Conservation (phyloP, 2,329 filamentous ascomycete species). For the Aspergillus aculeatus region DNA sequence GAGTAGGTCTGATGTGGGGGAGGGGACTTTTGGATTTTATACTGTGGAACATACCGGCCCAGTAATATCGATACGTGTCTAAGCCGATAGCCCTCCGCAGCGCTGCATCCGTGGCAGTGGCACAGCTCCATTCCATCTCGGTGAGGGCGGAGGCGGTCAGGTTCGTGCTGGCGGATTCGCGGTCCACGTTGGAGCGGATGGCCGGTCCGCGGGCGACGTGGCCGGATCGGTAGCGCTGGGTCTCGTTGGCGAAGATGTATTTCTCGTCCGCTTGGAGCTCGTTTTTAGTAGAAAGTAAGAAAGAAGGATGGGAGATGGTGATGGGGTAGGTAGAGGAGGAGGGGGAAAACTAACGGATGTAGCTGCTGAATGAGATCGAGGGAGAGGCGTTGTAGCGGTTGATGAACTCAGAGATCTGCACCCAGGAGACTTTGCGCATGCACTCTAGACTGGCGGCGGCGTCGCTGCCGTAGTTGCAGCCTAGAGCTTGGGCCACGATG, state of each 20-base stretch:
- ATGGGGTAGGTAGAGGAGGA: too few relatives aligned
- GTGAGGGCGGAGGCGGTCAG: conserved; percentile 8
- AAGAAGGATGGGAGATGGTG: too few relatives aligned
- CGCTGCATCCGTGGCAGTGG: conserved; percentile 8
- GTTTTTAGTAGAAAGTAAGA: neutral
- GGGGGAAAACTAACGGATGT: neutral
- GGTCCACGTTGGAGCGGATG: conserved; percentile 17
- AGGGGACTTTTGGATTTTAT: too few relatives aligned
- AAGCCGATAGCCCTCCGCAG: conserved; percentile 11
- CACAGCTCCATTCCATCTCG: conserved; percentile 11
- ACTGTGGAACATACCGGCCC: conserved; percentile 32
- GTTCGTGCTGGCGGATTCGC: conserved; percentile 19
- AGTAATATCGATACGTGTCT: conserved; percentile 43
- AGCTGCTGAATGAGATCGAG: conserved; percentile 20
- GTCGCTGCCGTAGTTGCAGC: conserved; percentile 25
- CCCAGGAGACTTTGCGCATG: conserved; percentile 28
- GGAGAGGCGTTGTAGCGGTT: conserved; percentile 24
- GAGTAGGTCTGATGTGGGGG: neutral
- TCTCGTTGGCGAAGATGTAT: conserved; percentile 28
- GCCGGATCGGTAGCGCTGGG: neutral
- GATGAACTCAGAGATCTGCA: conserved; percentile 28
- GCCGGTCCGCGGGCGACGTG: conserved; percentile 15
- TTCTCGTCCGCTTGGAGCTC: conserved; percentile 22
- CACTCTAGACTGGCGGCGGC: conserved; percentile 27
- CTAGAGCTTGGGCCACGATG: conserved; percentile 29